Evolutionary conservation across 768 basidiomycete genomes (phyloP).

Genomic region (Dioszegia aurantiaca): DNA sequence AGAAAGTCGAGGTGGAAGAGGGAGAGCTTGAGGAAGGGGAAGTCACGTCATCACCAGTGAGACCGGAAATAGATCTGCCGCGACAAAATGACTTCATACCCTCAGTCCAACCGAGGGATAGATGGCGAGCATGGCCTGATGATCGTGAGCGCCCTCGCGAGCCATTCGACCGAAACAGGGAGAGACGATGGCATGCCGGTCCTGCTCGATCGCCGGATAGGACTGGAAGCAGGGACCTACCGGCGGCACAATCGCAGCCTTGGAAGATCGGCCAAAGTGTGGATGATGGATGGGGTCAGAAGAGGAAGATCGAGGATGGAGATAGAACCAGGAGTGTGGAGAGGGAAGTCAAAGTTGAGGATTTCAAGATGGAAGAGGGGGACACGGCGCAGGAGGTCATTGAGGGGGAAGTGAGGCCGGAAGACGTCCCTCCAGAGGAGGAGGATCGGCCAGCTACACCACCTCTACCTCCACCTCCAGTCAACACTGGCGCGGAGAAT

Average conservation of each 20-base stretch:
- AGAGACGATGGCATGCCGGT: not conserved
- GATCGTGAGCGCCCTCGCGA: not conserved
- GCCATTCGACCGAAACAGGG: constrained; percentile 7
- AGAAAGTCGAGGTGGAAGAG: constrained; percentile 15
- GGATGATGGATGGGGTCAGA: constrained; percentile 9
- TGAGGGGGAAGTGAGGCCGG: not conserved
- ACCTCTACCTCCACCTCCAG: constrained; percentile 6
- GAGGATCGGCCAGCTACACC: constrained; percentile 12
- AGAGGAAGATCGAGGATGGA: not conserved
- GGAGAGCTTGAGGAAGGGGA: constrained; percentile 41
- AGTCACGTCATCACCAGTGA: constrained; percentile 28
- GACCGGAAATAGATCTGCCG: constrained; percentile 9
- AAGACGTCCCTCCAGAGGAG: not conserved
- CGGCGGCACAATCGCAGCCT: not conserved
- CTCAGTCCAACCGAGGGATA: constrained; percentile 4
- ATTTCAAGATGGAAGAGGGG: too few relatives aligned
- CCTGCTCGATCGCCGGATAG: not conserved
- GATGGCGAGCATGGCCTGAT: constrained; percentile 5
- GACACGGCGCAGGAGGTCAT: too few relatives aligned
- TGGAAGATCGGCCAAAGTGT: constrained; percentile 14
- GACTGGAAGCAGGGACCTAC: not conserved
- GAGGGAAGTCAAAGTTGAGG: not conserved
- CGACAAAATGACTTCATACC: constrained; percentile 16
- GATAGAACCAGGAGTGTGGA: not conserved
- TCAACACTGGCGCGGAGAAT: not conserved